Conservation (phyloP, 495 filamentous ascomycete species). For the Hapsidospora chrysogenum region DNA sequence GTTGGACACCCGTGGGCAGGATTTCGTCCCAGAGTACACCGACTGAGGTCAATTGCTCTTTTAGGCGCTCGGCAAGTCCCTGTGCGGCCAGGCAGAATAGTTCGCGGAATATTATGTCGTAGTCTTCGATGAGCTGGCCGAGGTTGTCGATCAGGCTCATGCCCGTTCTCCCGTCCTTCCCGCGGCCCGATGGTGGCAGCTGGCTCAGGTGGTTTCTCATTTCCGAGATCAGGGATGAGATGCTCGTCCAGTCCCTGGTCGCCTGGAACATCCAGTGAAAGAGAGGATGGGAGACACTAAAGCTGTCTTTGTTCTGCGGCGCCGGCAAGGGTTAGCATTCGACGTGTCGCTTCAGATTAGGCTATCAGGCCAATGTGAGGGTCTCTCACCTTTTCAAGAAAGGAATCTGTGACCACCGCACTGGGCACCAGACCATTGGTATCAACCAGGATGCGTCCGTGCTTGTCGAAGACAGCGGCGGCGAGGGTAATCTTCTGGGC, state of each 20-base stretch:
- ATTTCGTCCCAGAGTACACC: slow-evolving; percentile 71
- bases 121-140: slow-evolving; percentile 38
- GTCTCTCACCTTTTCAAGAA: slow-evolving; percentile 19
- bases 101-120: slow-evolving; percentile 68
- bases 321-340: no score
- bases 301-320: slow-evolving; percentile 38
- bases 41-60: slow-evolving; percentile 41
- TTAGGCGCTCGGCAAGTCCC: slow-evolving; percentile 48
- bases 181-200: slow-evolving; percentile 11
- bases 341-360: slow-evolving; percentile 11
- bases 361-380: slow-evolving; percentile 16
- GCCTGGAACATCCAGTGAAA: slow-evolving; percentile 82
- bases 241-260: slow-evolving; percentile 53
- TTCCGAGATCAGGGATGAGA: slow-evolving; percentile 48
- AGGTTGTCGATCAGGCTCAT: slow-evolving; percentile 20
- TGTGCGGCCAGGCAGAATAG: slow-evolving; percentile 70
- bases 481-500: slow-evolving; percentile 68
- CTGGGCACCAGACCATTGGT: slow-evolving; percentile 67
- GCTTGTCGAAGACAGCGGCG: slow-evolving; percentile 56
- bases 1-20: slow-evolving; percentile 38
- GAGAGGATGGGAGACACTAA: slow-evolving; percentile 58
- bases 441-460: slow-evolving; percentile 63
- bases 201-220: slow-evolving; percentile 45
- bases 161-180: slow-evolving; percentile 8
- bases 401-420: slow-evolving; percentile 63